phyloP scores from a whole-genome alignment of 495 filamentous ascomycete genomes.

The Xylaria flabelliformis region DNA sequence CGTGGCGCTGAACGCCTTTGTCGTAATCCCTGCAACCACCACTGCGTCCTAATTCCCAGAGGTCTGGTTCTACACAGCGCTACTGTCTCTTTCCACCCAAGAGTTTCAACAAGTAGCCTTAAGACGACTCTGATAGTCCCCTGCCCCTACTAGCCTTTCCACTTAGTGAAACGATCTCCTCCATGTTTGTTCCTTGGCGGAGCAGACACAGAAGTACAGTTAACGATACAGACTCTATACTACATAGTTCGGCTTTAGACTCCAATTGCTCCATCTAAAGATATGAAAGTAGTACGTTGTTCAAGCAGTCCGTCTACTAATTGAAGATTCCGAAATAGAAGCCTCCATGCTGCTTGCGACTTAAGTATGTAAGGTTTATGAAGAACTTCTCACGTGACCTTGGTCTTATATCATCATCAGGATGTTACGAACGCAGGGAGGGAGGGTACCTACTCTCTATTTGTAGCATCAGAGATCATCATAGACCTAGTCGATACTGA shows the following conservation, averaged over 20 bases:
- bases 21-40: neutral
- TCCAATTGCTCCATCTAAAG: neutral
- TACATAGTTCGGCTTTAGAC: neutral
- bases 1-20: neutral
- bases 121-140: neutral
- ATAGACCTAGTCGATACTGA: neutral
- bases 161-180: too few relatives aligned
- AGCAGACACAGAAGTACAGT: too few relatives aligned
- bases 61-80: neutral
- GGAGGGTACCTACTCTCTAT: neutral
- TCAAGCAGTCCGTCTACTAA: neutral
- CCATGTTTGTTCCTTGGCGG: too few relatives aligned
- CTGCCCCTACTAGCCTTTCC: too few relatives aligned
- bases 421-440: neutral
- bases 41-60: neutral
- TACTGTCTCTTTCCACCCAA: neutral
- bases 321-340: too few relatives aligned
- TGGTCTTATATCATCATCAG: neutral
- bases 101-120: neutral
- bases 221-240: too few relatives aligned
- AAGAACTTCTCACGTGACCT: too few relatives aligned
- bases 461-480: neutral
- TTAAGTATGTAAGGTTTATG: too few relatives aligned
- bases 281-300: neutral
- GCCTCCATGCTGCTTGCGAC: too few relatives aligned